These are phyloP conservation scores for Pseudozyma tsukubaensis DNA, from an alignment of 1,284 basidiomycete species.

Conservation along the genomic window DNA sequence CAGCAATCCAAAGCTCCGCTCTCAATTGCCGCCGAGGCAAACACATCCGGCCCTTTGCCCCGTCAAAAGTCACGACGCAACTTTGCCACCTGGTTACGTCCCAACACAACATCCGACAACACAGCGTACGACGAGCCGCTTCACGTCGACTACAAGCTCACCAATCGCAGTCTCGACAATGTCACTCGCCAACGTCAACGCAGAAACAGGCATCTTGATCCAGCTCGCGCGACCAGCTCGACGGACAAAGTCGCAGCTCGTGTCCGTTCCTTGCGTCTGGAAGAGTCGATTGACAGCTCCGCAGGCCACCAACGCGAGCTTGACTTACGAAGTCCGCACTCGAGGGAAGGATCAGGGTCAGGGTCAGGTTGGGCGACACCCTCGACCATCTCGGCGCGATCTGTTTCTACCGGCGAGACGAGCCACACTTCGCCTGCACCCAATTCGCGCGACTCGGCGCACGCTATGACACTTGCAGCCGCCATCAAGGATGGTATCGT, in stretches of 20 bases:
- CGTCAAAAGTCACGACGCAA: slow-evolving; percentile 22
- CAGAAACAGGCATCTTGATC: neutral
- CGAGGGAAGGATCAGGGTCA: slow-evolving; percentile 27
- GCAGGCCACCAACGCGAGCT: slow-evolving; percentile 1
- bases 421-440: slow-evolving; percentile 20
- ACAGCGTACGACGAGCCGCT: slow-evolving; percentile 32
- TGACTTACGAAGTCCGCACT: slow-evolving; percentile 3
- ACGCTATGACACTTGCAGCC: slow-evolving; percentile 8
- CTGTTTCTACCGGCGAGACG: slow-evolving; percentile 39
- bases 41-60: neutral
- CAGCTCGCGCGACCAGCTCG: neutral
- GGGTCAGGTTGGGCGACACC: slow-evolving; percentile 37
- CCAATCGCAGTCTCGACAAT: slow-evolving; percentile 24
- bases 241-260: slow-evolving; percentile 12
- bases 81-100: slow-evolving; percentile 27
- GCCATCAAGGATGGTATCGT: slow-evolving; percentile 16
- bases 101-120: neutral
- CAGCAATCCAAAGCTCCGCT: neutral
- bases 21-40: slow-evolving; percentile 7
- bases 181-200: slow-evolving; percentile 4
- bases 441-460: slow-evolving; percentile 13
- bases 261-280: slow-evolving; percentile 14
- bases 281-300: neutral
- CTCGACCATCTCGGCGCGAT: slow-evolving; percentile 26
- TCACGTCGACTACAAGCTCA: slow-evolving; percentile 25